These are phyloP conservation scores for Jimgerdemannia lactiflua DNA, from an alignment of 192 early-diverging fungal species.

Conservation along the genomic window DNA sequence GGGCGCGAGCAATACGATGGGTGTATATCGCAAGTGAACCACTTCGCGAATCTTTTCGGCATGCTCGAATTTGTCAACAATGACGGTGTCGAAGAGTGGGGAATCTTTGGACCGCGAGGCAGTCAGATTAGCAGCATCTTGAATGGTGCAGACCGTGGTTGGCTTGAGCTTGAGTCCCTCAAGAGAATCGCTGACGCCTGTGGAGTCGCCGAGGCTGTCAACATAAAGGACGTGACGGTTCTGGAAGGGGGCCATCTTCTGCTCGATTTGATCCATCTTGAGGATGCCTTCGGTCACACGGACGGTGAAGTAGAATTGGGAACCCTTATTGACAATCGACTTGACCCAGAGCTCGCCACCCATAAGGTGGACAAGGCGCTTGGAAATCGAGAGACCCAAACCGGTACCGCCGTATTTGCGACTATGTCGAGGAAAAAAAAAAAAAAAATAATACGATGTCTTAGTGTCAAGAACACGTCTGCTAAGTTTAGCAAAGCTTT, in stretches of 20 bases:
- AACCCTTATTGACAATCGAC: slow-evolving; percentile 68
- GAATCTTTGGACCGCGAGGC: slow-evolving; percentile 25
- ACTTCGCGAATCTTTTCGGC: slow-evolving; percentile 62
- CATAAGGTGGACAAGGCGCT: slow-evolving; percentile 71
- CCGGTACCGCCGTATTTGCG: slow-evolving; percentile 88
- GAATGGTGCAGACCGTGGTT: slow-evolving; percentile 35
- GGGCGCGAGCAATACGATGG: slow-evolving; percentile 67
- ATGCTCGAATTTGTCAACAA: slow-evolving; percentile 59
- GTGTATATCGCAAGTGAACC: slow-evolving; percentile 63
- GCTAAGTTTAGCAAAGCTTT: not conserved
- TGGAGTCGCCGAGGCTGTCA: slow-evolving; percentile 47
- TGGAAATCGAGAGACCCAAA: slow-evolving; percentile 80
- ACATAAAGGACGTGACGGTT: slow-evolving; percentile 67
- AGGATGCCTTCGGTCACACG: slow-evolving; percentile 44
- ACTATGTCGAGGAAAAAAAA: not conserved
- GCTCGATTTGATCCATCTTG: slow-evolving; percentile 35
- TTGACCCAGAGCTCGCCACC: slow-evolving; percentile 81
- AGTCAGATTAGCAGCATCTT: slow-evolving; percentile 43
- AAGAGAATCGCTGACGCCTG: slow-evolving; percentile 44
- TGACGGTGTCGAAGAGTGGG: slow-evolving; percentile 59
- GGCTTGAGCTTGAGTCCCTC: slow-evolving; percentile 47
- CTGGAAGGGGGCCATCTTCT: slow-evolving; percentile 53
- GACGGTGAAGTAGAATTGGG: slow-evolving; percentile 75
- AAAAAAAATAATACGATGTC: not conserved
- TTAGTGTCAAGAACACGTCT: not conserved